Conservation (phyloP, 345 rosid species). For the Passiflora organensis region DNA sequence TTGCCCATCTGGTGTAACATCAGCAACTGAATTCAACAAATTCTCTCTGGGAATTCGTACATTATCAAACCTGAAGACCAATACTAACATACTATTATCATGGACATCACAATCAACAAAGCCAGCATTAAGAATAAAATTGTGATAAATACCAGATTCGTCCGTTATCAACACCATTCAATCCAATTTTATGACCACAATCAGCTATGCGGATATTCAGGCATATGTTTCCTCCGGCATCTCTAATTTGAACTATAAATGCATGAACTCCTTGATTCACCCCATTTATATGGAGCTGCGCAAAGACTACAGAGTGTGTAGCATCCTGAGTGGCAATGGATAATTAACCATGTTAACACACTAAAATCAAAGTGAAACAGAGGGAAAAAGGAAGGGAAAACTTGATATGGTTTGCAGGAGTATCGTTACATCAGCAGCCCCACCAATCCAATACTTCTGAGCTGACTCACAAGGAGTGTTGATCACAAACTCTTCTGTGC, state of each 20-base stretch:
- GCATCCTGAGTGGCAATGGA: conserved; percentile 59
- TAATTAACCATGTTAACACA: too few relatives aligned
- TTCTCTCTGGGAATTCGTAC: conserved; percentile 84
- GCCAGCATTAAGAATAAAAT: background rate
- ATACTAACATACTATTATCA: conserved; percentile 6
- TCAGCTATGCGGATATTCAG: conserved; percentile 84
- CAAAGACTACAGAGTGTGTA: too few relatives aligned
- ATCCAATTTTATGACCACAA: too few relatives aligned
- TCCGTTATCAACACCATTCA: too few relatives aligned
- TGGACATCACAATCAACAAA: background rate
- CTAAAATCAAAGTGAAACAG: too few relatives aligned
- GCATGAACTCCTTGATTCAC: conserved; percentile 92
- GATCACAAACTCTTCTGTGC: conserved; percentile 67
- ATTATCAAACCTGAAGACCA: conserved; percentile 66
- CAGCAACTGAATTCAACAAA: too few relatives aligned
- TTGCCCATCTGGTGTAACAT: too few relatives aligned
- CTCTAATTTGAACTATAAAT: conserved; percentile 79
- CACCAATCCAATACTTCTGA: conserved; percentile 99
- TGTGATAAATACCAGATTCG: conserved; percentile 32
- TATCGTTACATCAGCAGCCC: conserved; percentile 70
- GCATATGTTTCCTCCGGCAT: conserved; percentile 59
- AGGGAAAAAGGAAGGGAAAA: background rate
- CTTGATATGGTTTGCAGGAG: background rate
- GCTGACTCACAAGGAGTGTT: too few relatives aligned
- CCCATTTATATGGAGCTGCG: conserved; percentile 68